Evolutionary conservation across 1,284 basidiomycete genomes (phyloP), one percentile per base, ranked within the genome.

Genomic region (Ganoderma sinense): DNA sequence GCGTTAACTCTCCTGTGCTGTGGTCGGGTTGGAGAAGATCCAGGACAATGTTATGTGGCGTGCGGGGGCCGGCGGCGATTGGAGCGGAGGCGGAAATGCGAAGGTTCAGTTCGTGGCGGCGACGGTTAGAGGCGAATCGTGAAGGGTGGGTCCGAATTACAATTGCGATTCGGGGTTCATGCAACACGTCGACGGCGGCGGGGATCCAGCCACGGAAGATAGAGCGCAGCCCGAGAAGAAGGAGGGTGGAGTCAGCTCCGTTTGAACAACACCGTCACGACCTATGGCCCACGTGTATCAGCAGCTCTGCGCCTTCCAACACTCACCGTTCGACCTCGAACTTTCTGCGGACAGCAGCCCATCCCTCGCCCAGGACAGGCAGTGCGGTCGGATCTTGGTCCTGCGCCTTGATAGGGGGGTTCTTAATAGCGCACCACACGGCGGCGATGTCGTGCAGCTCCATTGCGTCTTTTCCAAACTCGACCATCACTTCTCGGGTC

Each of bases 401-500:
- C 59, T 75, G 76, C 55, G 79, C 72, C 14, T 68, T 39, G 36
- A 81, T 77, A 8, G 91, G 89, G 16, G 91, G 90, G 71, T 92
- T 90, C 67, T 86, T 84, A 20, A 93, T 88, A 0, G 92, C 91
- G 77, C 88, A 94, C 91, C 92, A 95, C n/a, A 95, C 86, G 3
- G 93, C 91, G 16, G 89, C 88, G 64, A 94, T 91, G 75, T 96
- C 94, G 73, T 96, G 94, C 74, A 97, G 86, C 81, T 96, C 94
- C 89, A 96, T 89, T 10, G 87, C 91, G 79, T 96, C 95, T 73
- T 89, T 92, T n/a, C 91, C 91, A 70, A 90, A 91, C 56, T 88
- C 82, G 26, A 92, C 78, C 88, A 92, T 91, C 33, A 91, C 82
- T 69, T 91, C 90, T 43, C 94, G 84, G 5, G 94, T 89, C 51